Evolutionary conservation across 2,329 filamentous ascomycete genomes (phyloP).

Genomic region (Cladosporium sp.): DNA sequence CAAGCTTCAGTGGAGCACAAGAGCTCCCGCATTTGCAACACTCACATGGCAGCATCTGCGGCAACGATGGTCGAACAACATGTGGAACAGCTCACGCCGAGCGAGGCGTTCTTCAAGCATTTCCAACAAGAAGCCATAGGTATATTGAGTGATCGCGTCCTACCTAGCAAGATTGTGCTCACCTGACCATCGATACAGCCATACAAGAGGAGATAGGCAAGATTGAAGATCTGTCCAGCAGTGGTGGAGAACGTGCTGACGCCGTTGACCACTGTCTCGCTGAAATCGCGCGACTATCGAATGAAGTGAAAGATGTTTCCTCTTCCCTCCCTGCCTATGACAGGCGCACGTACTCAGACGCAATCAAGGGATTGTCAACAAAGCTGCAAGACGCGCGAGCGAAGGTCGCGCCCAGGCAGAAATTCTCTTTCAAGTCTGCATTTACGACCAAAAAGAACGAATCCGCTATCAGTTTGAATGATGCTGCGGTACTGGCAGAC

Average conservation of each 20-base stretch:
- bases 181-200: constrained; percentile 45
- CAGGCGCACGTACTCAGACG: constrained; percentile 78
- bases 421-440: constrained; percentile 72
- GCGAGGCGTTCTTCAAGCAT: constrained; percentile 78
- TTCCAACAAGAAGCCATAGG: constrained; percentile 73
- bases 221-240: constrained; percentile 58
- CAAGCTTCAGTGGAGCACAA: constrained; percentile 6
- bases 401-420: constrained; percentile 67
- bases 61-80: constrained; percentile 6
- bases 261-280: constrained; percentile 77
- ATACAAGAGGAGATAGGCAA: constrained; percentile 72
- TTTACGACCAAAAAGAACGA: constrained; percentile 33
- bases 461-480: constrained; percentile 50
- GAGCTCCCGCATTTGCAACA: constrained; percentile 4
- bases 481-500: constrained; percentile 53
- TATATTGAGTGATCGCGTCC: constrained; percentile 34
- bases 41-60: constrained; percentile 4
- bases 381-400: constrained; percentile 68
- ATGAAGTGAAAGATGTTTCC: constrained; percentile 78
- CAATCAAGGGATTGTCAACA: constrained; percentile 75
- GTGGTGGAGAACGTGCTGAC: constrained; percentile 72
- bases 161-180: constrained; percentile 6
- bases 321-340: constrained; percentile 85
- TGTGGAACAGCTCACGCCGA: constrained; percentile 40
- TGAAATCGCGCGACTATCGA: constrained; percentile 74